Evolutionary conservation across 140 eudicot genomes (phyloP), one percentile per base, ranked within the genome.

Genomic region (Cichorium intybus): DNA sequence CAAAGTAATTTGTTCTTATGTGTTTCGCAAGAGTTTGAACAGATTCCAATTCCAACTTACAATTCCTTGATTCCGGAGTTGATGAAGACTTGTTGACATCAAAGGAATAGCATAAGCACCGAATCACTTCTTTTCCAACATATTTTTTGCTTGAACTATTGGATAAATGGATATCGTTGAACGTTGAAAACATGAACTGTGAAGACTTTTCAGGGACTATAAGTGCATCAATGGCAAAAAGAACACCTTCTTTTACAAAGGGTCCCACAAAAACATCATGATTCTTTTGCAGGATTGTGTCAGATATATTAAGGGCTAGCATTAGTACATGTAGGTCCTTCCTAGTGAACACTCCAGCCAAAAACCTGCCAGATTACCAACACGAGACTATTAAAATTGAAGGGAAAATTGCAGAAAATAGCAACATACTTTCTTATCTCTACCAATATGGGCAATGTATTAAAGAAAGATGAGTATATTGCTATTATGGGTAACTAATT

Each of bases 221-320:
- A 33, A 92, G 95, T 15, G 87, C 81, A 71, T 88, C 85, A 17
- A 93, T 81, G 37, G 99, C 87, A 66, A 83, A 93, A 70, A 86
- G 80, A 20, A 93, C 97, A 21, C 99, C 99, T 84, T 93, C 99
- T 73, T 89, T 93, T 15, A 80, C 73, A 70, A 93, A 93, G 48
- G 99, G 82, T 50, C 71, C 78, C 79, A 86, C 58, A 51, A 81
- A 75, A 43, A 80, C 67, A 71, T 80, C 80, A 9, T 69, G 29
- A 48, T 52, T 84, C 77, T 93, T 93, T 64, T 84, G 73, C 66
- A 93, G 84, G 75, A 86, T 33, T 15, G 77, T 80, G 54, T 93
- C 95, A 23, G 90, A 82, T 24, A 88, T 93, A 72, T 86, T 85
- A 56, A 93, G 99, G 64, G 90, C 90, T 73, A 83, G 64, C 57